Evolutionary conservation across 2,329 filamentous ascomycete species (phyloP).

Genomic region (Aureobasidium pullulans): DNA sequence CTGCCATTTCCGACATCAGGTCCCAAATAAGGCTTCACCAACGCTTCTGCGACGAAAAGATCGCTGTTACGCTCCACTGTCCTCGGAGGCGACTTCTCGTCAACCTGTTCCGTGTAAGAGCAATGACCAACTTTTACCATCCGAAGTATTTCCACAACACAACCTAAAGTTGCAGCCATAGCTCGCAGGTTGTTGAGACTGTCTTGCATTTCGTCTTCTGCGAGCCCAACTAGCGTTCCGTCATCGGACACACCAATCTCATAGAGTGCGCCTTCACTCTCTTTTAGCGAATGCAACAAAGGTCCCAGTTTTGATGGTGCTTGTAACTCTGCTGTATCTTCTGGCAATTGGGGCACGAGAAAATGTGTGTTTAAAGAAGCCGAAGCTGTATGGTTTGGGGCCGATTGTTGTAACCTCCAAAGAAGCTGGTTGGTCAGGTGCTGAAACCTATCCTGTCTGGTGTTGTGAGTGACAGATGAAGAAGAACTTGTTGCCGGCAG

Average conservation of each 20-base stretch:
- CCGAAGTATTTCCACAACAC: conserved; percentile 71
- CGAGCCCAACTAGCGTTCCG: conserved; percentile 80
- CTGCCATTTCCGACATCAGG: not conserved
- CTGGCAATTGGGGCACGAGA: conserved; percentile 67
- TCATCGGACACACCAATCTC: conserved; percentile 96
- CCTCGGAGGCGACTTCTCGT: conserved; percentile 18
- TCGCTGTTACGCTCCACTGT: conserved; percentile 34
- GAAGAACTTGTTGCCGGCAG: conserved; percentile 29
- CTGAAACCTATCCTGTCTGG: conserved; percentile 75
- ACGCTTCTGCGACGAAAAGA: conserved; percentile 82
- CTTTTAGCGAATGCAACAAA: conserved; percentile 70
- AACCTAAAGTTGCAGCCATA: conserved; percentile 91
- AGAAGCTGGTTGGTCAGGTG: conserved; percentile 91
- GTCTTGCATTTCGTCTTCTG: conserved; percentile 85
- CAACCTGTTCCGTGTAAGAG: conserved; percentile 54
- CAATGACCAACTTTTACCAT: conserved; percentile 81
- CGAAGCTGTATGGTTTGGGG: conserved; percentile 77
- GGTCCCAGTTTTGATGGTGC: conserved; percentile 46
- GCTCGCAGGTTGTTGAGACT: conserved; percentile 75
- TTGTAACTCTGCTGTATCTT: conserved; percentile 55
- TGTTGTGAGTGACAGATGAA: conserved; percentile 52
- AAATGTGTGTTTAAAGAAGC: conserved; percentile 52
- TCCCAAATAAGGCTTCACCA: conserved; percentile 63
- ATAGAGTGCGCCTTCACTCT: conserved; percentile 87
- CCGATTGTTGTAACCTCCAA: conserved; percentile 92